Evolutionary conservation across 225 moss, liverwort and hornwort genomes (phyloP).

Genomic region (Pseudoscleropodium purum): DNA sequence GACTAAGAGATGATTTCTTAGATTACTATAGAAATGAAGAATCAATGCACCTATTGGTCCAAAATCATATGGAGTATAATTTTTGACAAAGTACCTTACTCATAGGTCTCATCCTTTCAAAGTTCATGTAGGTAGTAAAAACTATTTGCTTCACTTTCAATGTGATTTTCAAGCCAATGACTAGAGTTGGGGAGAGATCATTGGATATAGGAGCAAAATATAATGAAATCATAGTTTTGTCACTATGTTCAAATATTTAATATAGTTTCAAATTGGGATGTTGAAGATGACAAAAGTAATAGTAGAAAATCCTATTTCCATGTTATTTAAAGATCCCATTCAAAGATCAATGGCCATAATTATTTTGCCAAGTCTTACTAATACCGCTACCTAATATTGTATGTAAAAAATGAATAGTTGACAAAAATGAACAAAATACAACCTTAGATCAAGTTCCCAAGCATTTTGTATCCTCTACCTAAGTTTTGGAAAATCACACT

Average conservation of each 20-base stretch:
- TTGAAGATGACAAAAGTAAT: background rate
- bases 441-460: background rate
- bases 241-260: background rate
- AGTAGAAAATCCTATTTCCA: background rate
- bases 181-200: background rate
- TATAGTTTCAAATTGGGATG: background rate
- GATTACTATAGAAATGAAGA: too few species aligned
- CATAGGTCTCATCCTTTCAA: too few species aligned
- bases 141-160: background rate
- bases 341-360: background rate
- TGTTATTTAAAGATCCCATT: too few species aligned
- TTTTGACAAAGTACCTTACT: too few species aligned
- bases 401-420: background rate
- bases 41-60: too few species aligned
- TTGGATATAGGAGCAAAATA: background rate
- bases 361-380: background rate
- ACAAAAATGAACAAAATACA: too few species aligned
- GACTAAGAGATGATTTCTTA: too few species aligned
- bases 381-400: background rate
- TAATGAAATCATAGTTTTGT: background rate
- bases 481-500: background rate
- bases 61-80: too few species aligned
- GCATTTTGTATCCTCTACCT: background rate
- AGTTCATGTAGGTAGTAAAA: accelerated
- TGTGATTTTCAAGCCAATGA: background rate